A percentile compares a stretch with the other conserved stretches of the same genome.
Conservation (phyloP, 208 protist species). For the Blechomonas ayalai region DNA sequence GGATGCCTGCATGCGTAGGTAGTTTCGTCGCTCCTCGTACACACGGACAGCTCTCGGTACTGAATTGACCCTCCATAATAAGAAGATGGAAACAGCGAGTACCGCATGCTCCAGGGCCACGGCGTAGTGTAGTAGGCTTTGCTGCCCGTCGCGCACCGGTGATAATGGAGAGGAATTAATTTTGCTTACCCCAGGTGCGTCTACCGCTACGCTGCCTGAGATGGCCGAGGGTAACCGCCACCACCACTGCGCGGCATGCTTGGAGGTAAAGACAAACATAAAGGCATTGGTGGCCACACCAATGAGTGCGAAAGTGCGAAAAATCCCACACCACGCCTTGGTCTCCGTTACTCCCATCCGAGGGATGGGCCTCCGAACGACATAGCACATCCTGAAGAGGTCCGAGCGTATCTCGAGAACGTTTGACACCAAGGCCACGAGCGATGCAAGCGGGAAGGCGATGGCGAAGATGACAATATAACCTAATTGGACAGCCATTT, state of each 20-base stretch:
- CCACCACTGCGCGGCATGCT: constrained; percentile 22
- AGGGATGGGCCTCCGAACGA: constrained; percentile 35
- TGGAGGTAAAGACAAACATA: constrained; percentile 30
- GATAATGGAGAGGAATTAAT: constrained; percentile 2
- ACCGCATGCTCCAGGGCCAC: constrained; percentile 38
- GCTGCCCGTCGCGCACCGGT: not conserved
- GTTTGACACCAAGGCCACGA: constrained; percentile 62
- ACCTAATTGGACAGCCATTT: constrained; percentile 75
- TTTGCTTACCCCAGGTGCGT: not conserved
- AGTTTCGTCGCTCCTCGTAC: constrained; percentile 8
- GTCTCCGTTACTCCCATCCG: constrained; percentile 32
- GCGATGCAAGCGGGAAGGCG: constrained; percentile 49
- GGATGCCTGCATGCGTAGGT: not conserved
- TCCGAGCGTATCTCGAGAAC: constrained; percentile 52
- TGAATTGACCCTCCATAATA: constrained; percentile 39
- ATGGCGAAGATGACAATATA: constrained; percentile 65
- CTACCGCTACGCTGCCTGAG: too few species aligned
- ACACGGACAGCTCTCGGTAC: constrained; percentile 20
- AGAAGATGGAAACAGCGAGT: constrained; percentile 21
- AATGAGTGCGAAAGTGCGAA: constrained; percentile 26
- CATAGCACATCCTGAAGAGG: constrained; percentile 60
- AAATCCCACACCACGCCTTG: constrained; percentile 30
- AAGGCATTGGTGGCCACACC: constrained; percentile 51
- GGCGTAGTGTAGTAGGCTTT: not conserved
- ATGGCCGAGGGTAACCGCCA: too few species aligned